These are phyloP conservation scores for Acacia melanoxylon DNA, from an alignment of 306 rosid genomes.

Conservation along the genomic window DNA sequence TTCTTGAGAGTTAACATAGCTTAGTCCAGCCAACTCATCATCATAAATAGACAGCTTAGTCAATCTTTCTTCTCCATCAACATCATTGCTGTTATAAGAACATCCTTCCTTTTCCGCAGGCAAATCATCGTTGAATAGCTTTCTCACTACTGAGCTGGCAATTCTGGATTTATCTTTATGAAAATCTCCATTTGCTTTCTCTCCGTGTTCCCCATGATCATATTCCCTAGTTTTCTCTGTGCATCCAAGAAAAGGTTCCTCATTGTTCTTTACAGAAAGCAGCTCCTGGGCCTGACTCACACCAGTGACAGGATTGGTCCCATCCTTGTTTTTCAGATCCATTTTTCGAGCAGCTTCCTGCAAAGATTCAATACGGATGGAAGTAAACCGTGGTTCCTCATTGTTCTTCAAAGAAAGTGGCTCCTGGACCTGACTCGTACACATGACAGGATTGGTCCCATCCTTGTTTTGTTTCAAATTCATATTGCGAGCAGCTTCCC, in stretches of 20 bases:
- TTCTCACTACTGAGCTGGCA: constrained; percentile 67
- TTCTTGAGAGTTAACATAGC: constrained; percentile 84
- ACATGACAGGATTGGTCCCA: constrained; percentile 34
- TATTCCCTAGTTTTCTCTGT: constrained; percentile 35
- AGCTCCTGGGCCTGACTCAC: constrained; percentile 31
- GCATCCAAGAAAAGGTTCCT: constrained; percentile 9
- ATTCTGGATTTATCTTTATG: constrained; percentile 34
- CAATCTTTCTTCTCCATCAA: constrained; percentile 37
- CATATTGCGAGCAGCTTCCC: constrained; percentile 50
- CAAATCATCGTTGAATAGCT: constrained; percentile 65
- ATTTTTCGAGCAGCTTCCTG: constrained; percentile 51
- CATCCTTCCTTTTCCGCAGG: constrained; percentile 33
- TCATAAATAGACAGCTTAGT: constrained; percentile 43
- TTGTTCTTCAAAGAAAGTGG: constrained; percentile 9
- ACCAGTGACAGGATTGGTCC: constrained; percentile 36
- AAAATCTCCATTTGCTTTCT: constrained; percentile 30
- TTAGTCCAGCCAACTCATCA: constrained; percentile 60
- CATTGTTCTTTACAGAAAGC: constrained; percentile 23
- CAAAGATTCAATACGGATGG: constrained; percentile 47
- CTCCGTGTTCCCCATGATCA: constrained; percentile 23
- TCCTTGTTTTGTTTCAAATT: constrained; percentile 33
- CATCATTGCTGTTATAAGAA: constrained; percentile 33
- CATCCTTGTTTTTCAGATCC: constrained; percentile 31
- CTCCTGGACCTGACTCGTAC: constrained; percentile 31
- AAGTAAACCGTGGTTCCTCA: constrained; percentile 44